Evolutionary conservation across 768 basidiomycete species (phyloP), one percentile per base, ranked within the genome.

Genomic region (Trichaptum fuscoviolaceum): DNA sequence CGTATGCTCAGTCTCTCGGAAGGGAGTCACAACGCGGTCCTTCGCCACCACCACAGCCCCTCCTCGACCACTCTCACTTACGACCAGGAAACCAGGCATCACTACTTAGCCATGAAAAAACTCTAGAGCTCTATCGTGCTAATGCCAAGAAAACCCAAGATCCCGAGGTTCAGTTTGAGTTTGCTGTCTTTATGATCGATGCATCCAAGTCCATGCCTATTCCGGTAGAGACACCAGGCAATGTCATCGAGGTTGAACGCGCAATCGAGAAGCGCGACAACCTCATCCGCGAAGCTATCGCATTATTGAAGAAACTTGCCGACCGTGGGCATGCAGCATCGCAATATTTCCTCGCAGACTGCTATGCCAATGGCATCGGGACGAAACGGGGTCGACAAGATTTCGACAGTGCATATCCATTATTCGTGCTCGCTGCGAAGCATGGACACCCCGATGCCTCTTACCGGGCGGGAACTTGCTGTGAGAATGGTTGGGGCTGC

Each of bases 61-160:
- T 95, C 72, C 86, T 94, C 66, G 93, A 95, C 81, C 93, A 94
- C 71, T 93, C 95, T 57, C 95, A 98, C 77, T 86, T 97, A 57
- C 88, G 91, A 15, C 95, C 95, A 20, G 97, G 97, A 35, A 92
- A 91, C 61, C 89, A 95, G 71, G 97, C 96, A 3, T 88, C 95
- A 7, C 86, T 99, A 15, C 89, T 98, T 70, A 95, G 94, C 0
- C 92, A 98, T 76, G 95, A 96, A 77, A 92, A 92, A 67, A 99
- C 97, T 1, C 88, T 99, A 67, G 95, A 98, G 77, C 88, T 97
- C 68, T 99, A 99, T 81, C 92, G 97, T 61, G 88, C 90, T 58
- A 99, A 99, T 77, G 97, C 96, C 35, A 97, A 96, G 81, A 99
- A 99, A 80, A 97, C 96, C 0, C 95, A 97, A 79, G 95, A 99